phyloP scores from a whole-genome alignment of 2,329 filamentous ascomycete species.

The Fusarium musae region DNA sequence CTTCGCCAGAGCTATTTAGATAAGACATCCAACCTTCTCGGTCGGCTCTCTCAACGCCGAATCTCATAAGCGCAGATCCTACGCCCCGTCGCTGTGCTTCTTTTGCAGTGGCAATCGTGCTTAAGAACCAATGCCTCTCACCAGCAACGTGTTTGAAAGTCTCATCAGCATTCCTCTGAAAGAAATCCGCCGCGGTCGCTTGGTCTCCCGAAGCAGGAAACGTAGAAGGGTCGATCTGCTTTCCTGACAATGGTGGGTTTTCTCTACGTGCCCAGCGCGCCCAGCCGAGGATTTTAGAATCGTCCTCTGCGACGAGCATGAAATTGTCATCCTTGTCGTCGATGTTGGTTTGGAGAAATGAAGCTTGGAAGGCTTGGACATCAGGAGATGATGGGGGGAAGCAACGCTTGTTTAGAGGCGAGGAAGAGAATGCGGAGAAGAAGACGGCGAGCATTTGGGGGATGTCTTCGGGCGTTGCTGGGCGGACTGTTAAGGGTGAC shows the following conservation, averaged over 20 bases:
- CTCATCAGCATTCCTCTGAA: conserved; percentile 47
- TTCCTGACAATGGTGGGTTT: conserved; percentile 25
- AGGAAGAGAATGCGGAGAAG: conserved; percentile 46
- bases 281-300: conserved; percentile 45
- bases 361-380: conserved; percentile 30
- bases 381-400: conserved; percentile 43
- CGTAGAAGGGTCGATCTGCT: conserved; percentile 39
- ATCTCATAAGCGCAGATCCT: conserved; percentile 48
- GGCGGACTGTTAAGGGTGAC: conserved; percentile 47
- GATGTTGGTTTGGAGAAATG: conserved; percentile 40
- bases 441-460: conserved; percentile 46
- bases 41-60: conserved; percentile 47
- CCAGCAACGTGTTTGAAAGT: conserved; percentile 41
- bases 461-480: conserved; percentile 50
- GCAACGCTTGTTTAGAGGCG: conserved; percentile 48
- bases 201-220: conserved; percentile 44
- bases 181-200: conserved; percentile 54
- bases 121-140: conserved; percentile 49
- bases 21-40: conserved; percentile 44
- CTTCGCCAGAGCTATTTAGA: conserved; percentile 45
- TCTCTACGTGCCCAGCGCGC: conserved; percentile 49
- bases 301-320: conserved; percentile 45
- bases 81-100: conserved; percentile 48
- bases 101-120: conserved; percentile 48
- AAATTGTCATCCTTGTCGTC: conserved; percentile 46